Evolutionary conservation across 129 eudicot genomes (phyloP), one percentile per base, ranked within the genome.

Genomic region (Pseudognaphalium luteoalbum): DNA sequence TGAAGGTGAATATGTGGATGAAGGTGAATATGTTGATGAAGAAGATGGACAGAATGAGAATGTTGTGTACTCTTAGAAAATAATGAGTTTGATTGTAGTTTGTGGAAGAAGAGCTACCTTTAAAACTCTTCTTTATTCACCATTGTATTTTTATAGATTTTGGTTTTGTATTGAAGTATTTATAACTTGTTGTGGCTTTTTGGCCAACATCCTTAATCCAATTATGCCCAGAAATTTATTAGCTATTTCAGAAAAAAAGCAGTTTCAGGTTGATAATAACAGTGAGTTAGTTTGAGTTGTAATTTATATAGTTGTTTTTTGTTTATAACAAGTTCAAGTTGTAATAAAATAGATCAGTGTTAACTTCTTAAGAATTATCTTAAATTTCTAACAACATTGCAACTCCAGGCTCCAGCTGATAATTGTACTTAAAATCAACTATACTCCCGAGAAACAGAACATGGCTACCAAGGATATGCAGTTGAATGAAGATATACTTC

Each of bases 11-110:
- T 76, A 50, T 66, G 56, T 67, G 6, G 80, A 76, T 56, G 83
- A 80, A 66, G 83, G 59, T 52, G 96, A 91, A 35, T 83, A 82
- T 75, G 63, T 72, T 52, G 93, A 78, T 21, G 93, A 88, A 6
- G 94, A 87, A n/a, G 80, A 56, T 83, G 85, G 15, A 79, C 81
- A 75, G 84, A 86, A 72, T 72, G 83, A 80, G 11, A 20, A 59
- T 69, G 71, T 14, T 58, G 76, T 70, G 35, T 69, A 70, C 22
- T 79, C 85, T 83, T 81, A 75, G 87, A 76, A 14, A 68, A 80
- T 6, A 33, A 64, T 72, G 73, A 80, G 70, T 73, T 47, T 62
- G 63, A 62, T 61, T 78, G 76, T 78, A 70, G 77, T 59, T 57
- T 73, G 33, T 73, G 68, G 66, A 73, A 73, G 30, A 72, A 72